A percentile compares a stretch with the other conserved stretches of the same genome.
Evolutionary conservation across 177 flowering plant species (phyloP).

Genomic region (Telopea speciosissima): DNA sequence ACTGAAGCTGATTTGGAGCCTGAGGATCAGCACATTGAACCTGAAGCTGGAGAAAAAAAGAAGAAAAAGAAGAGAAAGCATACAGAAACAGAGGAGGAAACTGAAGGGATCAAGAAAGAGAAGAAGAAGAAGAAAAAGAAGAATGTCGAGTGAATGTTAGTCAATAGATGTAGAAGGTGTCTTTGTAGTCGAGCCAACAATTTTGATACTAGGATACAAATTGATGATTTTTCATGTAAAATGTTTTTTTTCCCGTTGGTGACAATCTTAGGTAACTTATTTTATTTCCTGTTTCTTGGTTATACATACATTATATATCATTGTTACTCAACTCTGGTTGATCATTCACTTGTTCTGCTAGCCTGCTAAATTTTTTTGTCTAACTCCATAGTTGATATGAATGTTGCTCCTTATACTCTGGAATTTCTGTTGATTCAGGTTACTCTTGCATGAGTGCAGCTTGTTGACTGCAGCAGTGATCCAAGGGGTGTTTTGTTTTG

Average conservation of each 20-base stretch:
- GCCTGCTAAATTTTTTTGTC: no score
- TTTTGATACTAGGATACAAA: no score
- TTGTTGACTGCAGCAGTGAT: no score
- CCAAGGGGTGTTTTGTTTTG: no score
- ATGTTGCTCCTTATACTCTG: no score
- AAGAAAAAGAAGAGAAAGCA: conserved; percentile 31
- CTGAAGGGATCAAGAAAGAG: conserved; percentile 23
- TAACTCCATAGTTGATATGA: no score
- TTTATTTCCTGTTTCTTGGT: background rate
- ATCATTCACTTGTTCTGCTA: no score
- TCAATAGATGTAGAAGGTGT: no score
- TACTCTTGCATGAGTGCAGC: no score
- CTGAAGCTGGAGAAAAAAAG: conserved; percentile 13
- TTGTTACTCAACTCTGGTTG: no score
- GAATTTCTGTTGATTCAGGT: no score
- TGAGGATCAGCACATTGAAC: conserved; percentile 2
- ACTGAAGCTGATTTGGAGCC: background rate
- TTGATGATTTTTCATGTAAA: background rate
- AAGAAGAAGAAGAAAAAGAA: conserved; percentile 33
- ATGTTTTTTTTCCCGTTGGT: background rate
- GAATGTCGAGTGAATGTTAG: conserved; percentile 7
- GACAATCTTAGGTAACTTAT: background rate
- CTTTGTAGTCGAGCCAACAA: no score
- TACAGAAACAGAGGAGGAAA: conserved; percentile 20
- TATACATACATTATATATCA: background rate